Evolutionary conservation across 768 basidiomycete genomes (phyloP).

Genomic region (Mycena indigotica): DNA sequence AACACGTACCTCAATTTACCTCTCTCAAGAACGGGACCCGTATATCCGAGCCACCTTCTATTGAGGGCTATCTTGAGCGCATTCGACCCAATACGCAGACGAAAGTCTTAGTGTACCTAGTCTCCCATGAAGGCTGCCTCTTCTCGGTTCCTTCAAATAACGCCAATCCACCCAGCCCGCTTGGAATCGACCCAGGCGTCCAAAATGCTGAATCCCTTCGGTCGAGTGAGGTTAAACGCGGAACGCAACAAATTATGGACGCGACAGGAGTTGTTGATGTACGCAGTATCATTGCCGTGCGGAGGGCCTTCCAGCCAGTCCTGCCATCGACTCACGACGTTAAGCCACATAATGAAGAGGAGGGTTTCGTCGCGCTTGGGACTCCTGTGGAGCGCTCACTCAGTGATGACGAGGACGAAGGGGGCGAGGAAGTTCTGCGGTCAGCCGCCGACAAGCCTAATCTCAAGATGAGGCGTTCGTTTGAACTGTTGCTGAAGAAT

Average conservation of each 20-base stretch:
- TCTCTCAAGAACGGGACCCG: conserved; percentile 48
- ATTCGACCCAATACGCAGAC: conserved; percentile 59
- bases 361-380: conserved; percentile 35
- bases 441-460: conserved; percentile 44
- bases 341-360: conserved; percentile 33
- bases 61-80: conserved; percentile 87
- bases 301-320: conserved; percentile 58
- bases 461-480: conserved; percentile 64
- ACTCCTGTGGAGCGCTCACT: conserved; percentile 40
- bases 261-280: conserved; percentile 76
- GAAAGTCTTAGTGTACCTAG: conserved; percentile 67
- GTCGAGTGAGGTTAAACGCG: conserved; percentile 60
- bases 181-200: conserved; percentile 45
- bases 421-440: conserved; percentile 58
- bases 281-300: conserved; percentile 63
- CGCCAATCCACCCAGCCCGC: conserved; percentile 72
- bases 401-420: conserved; percentile 65
- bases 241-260: conserved; percentile 60
- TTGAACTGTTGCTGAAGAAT: conserved; percentile 72
- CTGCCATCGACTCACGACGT: conserved; percentile 41
- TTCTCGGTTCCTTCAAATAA: conserved; percentile 56
- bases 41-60: conserved; percentile 72
- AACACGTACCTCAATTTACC: conserved; percentile 60
- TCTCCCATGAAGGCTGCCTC: conserved; percentile 71
- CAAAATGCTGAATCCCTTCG: conserved; percentile 42